Conservation (phyloP, 345 rosid genomes). For the Linum trigynum region DNA sequence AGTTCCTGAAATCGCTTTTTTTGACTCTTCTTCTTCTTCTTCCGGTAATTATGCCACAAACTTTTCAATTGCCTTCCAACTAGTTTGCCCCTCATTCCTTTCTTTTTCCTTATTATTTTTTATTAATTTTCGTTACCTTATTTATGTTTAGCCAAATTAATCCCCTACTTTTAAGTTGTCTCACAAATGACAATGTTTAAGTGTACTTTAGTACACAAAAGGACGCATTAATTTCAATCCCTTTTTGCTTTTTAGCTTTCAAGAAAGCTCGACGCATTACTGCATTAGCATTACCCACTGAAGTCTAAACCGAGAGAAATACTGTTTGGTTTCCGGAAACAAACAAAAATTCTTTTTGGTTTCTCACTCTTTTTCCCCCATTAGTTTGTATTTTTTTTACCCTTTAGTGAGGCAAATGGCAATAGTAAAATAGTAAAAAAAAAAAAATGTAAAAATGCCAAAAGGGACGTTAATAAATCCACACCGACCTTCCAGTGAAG, state of each 20-base stretch:
- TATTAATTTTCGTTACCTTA: background rate
- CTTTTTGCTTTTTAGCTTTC: no score
- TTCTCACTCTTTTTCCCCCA: no score
- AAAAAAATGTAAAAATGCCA: background rate
- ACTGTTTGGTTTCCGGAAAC: no score
- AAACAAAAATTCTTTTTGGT: no score
- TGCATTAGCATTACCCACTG: no score
- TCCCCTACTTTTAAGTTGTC: no score
- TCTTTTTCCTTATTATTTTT: no score
- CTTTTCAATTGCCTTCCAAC: background rate
- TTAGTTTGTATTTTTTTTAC: background rate
- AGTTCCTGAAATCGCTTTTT: background rate
- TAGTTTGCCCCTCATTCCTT: background rate
- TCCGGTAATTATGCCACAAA: constrained; percentile 7
- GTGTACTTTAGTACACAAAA: no score
- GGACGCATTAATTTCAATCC: no score
- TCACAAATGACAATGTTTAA: no score
- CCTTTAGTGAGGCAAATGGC: background rate
- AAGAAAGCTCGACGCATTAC: no score
- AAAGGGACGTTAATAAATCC: constrained; percentile 47
- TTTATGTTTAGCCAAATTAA: background rate
- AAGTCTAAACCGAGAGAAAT: no score
- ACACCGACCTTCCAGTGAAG: constrained; percentile 53
- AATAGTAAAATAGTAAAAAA: background rate
- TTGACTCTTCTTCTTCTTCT: constrained; percentile 5